Evolutionary conservation across 495 filamentous ascomycete genomes (phyloP), one percentile per base, ranked within the genome.

Genomic region (Aspergillus panamensis): DNA sequence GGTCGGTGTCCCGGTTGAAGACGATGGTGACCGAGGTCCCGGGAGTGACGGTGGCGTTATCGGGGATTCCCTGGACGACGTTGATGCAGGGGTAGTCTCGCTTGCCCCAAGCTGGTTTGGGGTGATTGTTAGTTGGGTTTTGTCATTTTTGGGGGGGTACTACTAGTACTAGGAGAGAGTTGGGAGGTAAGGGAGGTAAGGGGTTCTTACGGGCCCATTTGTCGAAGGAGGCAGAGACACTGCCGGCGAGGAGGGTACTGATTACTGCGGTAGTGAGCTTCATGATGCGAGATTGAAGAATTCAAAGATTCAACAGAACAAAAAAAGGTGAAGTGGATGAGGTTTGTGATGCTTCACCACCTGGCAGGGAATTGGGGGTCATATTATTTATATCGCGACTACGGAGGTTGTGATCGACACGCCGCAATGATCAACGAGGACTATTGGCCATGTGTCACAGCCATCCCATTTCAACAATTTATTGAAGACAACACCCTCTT

Each of bases 21-120:
- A 57, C 61, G 30, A 75, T 55, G 29, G 62, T 62, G 8, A 75
- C 48, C 5, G 62, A 55, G 45, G 66, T 60, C 8, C 66, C 68
- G 0, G 62, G 48, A 10, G 58, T 51, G 6, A 75, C 57, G 43
- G 72, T 70, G 3, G 70, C 64, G 58, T 72, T 59, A 31, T 75
- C 70, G 16, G 69, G 70, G 30, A 73, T 66, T 29, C 72, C 72
- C 45, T 73, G 70, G 60, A 60, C 69, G 54, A 72, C 66, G 48
- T 75, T 75, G 16, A 75, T 42, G 56, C 72, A 75, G 57, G 65
- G 25, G 63, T 75, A 75, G 44, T 75, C 72, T 19, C 72, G 70
- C 32, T 73, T 75, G 29, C 72, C 72, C 72, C 72, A 75, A 8
- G 72, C 72, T 72, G 17, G 13, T 35, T 4, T 39, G n/a, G 25